Base-by-base conservation (phyloP, 352 stramenopile genomes). In the Globisporangium sylvaticum region DNA sequence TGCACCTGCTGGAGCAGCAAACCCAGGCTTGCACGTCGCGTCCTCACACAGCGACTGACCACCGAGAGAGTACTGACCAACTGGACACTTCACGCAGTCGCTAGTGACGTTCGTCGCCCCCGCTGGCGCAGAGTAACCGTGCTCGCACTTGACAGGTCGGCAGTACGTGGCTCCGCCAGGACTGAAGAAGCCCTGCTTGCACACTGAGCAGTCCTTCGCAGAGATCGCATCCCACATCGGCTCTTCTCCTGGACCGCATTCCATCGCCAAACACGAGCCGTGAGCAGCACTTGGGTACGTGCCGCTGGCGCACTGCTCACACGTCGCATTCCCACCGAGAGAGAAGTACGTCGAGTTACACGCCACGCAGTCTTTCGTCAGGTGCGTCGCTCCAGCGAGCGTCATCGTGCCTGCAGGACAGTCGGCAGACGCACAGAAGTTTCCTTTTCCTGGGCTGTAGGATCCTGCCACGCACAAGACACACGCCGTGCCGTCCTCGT, bases 161-260 rank as follows among this genome's bases (percentile, higher is more conserved):
- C 78, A 86, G 48, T 69, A 63, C 24, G 55, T 29, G 32, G 56
- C 60, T 1, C 67, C 70, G 20, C 73, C 78, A 4, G 73, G 59
- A 37, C 69, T 79, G 66, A 74, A 86, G 46, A 68, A 74, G 18
- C 78, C 78, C 39, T 81, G 73, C 14, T 66, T 60, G 46, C 78
- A 86, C 22, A 71, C 18, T 2, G 60, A 39, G 54, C 78, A 86
- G 50, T 83, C 76, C 4, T 69, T 56, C 6, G 55, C 68, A 9
- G 57, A 25, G 15, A 68, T 42, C 9, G 76, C 63, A 4, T 63
- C 62, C 61, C 54, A 66, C 31, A 65, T 44, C 1, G 76, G 66
- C 63, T 83, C 76, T 7, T 61, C 71, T 2, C 76, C 76, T 7
- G 73, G 52, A 6, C 58, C 59, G 31, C 76, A 83, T n/a, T 53